Evolutionary conservation across 2,329 filamentous ascomycete genomes (phyloP), one percentile per base, ranked within the genome.

Genomic region (Colletotrichum lindemuthianum): DNA sequence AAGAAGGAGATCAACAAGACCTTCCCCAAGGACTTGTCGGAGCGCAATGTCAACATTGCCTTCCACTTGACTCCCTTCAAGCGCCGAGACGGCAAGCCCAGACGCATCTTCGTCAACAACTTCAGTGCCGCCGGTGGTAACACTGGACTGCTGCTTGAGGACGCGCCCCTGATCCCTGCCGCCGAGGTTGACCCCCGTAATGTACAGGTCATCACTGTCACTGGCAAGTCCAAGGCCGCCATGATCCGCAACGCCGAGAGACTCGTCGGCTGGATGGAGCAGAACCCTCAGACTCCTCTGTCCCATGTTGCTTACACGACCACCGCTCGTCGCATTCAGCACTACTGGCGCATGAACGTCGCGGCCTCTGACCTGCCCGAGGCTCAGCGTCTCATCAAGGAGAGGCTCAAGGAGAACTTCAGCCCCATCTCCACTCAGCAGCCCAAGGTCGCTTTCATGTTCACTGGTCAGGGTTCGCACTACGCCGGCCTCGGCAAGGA

Each of bases 71-170:
- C 82, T 0, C 79, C 82, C 0, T 86, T 86, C 75, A 70, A 70
- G 64, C 79, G 87, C 54, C 77, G 75, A 36, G 78, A 85, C 51
- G 79, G 78, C 16, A 80, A 79, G 70, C 81, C 79, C 2, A 77
- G 82, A 34, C 75, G 79, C 6, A 77, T 84, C 8, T 85, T 86
- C 63, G 74, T 90, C 67, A 92, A 92, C 78, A 91, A 90, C 77
- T 92, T 91, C 72, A 86, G 86, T 67, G 90, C 90, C 7, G 88
- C 90, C 57, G 90, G 90, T 68, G 90, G 90, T 39, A 92, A 92
- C 75, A 91, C 89, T 1, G 86, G 88, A 13, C 73, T 92, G 32
- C 74, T 92, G 7, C 70, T 92, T 2, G 87, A 91, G 71, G 89
- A 91, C 66, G 85, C 80, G 0, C 86, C 86, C 55, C 72, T 80